Conservation (phyloP, 495 filamentous ascomycete genomes). For the Entonaema liquescens region DNA sequence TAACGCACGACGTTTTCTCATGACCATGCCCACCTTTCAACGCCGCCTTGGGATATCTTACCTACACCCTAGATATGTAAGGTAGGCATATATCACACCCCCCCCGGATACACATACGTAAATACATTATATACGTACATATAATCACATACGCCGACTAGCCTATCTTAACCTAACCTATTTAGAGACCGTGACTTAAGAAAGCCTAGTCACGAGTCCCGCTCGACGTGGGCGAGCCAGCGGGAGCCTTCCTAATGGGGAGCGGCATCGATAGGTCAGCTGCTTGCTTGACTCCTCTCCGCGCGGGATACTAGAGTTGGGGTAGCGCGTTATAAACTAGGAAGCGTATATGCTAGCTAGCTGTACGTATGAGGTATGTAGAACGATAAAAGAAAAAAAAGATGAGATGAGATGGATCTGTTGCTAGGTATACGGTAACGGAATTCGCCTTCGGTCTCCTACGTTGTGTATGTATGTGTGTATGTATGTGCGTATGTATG, state of each 20-base stretch:
- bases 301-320: constrained; percentile 37
- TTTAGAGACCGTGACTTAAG: constrained; percentile 28
- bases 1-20: background rate
- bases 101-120: background rate
- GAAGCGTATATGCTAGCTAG: background rate
- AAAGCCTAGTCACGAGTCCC: constrained; percentile 31
- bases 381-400: background rate
- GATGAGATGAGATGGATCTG: constrained; percentile 27
- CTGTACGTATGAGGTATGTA: background rate
- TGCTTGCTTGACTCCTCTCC: constrained; percentile 12
- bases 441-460: constrained; percentile 29
- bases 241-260: constrained; percentile 38
- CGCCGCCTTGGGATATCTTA: no score
- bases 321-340: constrained; percentile 18
- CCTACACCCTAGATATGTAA: no score
- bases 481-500: background rate
- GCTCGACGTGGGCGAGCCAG: constrained; percentile 10
- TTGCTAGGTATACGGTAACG: constrained; percentile 3
- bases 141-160: background rate
- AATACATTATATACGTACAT: constrained; percentile 2
- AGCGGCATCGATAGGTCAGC: constrained; percentile 34
- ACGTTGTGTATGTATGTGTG: background rate
- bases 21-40: no score
- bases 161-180: background rate
- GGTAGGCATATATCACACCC: no score